Evolutionary conservation across 805 yeast genomes (phyloP).

Genomic region (Yarrowia keelungensis): DNA sequence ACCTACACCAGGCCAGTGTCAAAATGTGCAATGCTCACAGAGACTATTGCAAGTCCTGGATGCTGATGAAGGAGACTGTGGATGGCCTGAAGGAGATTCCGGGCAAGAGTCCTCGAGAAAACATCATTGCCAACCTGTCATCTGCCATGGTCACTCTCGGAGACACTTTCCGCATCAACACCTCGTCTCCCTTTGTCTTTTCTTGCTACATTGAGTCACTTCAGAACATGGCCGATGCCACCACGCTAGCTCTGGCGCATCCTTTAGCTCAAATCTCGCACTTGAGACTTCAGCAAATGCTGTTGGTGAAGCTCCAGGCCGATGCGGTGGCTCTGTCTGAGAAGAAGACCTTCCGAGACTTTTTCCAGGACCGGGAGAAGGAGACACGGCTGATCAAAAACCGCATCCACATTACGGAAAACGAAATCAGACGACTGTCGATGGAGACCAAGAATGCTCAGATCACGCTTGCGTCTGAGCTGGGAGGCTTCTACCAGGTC

Average conservation of each 20-base stretch:
- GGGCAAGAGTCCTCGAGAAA: background rate
- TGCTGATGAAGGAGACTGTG: slow-evolving; percentile 18
- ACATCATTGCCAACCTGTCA: slow-evolving; percentile 10
- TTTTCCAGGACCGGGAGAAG: slow-evolving; percentile 50
- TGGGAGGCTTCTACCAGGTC: slow-evolving; percentile 50
- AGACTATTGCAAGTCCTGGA: slow-evolving; percentile 34
- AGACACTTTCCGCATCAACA: slow-evolving; percentile 9
- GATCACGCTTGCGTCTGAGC: slow-evolving; percentile 51
- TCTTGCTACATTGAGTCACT: slow-evolving; percentile 33
- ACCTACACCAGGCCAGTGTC: slow-evolving; percentile 31
- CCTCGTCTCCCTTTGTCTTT: slow-evolving; percentile 34
- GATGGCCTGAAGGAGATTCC: slow-evolving; percentile 22
- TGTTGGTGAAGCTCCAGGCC: slow-evolving; percentile 44
- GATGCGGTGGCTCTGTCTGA: slow-evolving; percentile 43
- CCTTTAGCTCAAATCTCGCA: slow-evolving; percentile 47
- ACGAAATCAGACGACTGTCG: slow-evolving; percentile 47
- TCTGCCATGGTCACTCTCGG: slow-evolving; percentile 22
- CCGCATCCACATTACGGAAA: slow-evolving; percentile 46
- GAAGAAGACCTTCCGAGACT: slow-evolving; percentile 46
- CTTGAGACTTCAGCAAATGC: slow-evolving; percentile 44
- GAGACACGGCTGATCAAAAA: slow-evolving; percentile 47
- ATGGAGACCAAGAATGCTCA: slow-evolving; percentile 50
- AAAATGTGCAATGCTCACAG: slow-evolving; percentile 30
- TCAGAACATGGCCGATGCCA: slow-evolving; percentile 37
- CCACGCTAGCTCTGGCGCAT: slow-evolving; percentile 36